phyloP scores from a whole-genome alignment of 192 early-diverging fungal species.

The Coemansia erecta region DNA sequence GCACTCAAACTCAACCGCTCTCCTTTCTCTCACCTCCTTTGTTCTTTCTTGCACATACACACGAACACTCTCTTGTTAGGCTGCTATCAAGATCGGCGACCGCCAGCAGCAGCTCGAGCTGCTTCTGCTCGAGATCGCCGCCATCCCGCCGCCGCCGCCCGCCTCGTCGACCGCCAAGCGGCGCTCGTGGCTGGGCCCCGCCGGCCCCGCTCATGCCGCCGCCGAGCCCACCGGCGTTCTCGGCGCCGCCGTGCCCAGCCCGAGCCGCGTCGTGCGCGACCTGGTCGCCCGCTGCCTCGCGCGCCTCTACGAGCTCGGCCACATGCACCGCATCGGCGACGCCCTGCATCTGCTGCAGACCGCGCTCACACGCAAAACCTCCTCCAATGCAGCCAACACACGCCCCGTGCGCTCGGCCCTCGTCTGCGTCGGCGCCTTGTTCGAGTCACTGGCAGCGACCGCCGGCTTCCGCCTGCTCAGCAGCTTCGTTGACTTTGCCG shows the following conservation, averaged over 20 bases:
- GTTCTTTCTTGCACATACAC: neutral
- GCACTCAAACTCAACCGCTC: neutral
- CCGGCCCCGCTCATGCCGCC: conserved; percentile 61
- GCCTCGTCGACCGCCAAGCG: conserved; percentile 69
- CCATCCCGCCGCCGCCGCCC: conserved; percentile 57
- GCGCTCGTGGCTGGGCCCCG: conserved; percentile 64
- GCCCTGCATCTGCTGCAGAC: conserved; percentile 31
- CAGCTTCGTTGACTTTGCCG: conserved; percentile 48
- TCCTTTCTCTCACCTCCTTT: neutral
- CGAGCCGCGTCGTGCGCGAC: conserved; percentile 30
- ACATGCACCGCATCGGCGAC: conserved; percentile 39
- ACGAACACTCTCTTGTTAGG: conserved; percentile 27
- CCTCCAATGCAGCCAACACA: conserved; percentile 10
- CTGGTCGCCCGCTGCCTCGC: conserved; percentile 31
- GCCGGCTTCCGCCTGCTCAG: conserved; percentile 52
- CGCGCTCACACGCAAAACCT: neutral
- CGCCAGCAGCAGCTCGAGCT: conserved; percentile 73
- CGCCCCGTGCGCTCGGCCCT: conserved; percentile 57
- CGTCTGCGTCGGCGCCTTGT: conserved; percentile 70
- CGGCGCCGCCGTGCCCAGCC: conserved; percentile 21
- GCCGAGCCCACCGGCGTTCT: conserved; percentile 54
- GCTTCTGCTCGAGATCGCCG: conserved; percentile 60
- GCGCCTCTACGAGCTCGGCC: conserved; percentile 31
- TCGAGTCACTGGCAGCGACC: conserved; percentile 60
- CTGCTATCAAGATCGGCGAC: conserved; percentile 52